Base-by-base conservation (phyloP, 352 stramenopile species). In the Pythium aristosporum region DNA sequence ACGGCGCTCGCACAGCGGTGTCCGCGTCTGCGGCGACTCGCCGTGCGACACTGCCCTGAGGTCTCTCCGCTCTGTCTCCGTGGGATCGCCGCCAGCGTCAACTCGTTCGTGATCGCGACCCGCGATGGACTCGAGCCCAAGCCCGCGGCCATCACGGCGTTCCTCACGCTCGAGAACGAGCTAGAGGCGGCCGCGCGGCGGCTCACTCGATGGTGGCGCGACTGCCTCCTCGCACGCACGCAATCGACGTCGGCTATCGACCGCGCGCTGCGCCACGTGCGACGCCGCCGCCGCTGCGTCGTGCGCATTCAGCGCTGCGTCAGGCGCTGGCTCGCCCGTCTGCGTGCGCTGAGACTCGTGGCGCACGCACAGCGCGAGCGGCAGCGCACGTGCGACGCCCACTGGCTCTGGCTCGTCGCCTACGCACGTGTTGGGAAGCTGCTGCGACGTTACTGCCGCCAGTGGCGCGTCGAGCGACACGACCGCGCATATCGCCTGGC, bases 41-140 rank as follows among this genome's bases (percentile, higher is more conserved):
- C 86, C 55, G 69, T 89, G 16, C 78, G 79, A 28, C 79, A 88
- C 61, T 91, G 82, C 16, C 78, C 80, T 13, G 77, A 89, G 46
- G 75, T 94, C 41, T 85, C 84, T 2, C 61, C 86, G 5, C 54
- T 55, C 10, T 65, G 67, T 12, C 46, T 94, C 4, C 64, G 74
- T 12, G 47, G 42, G 2, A 60, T 91, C 28, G 80, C 75, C 18
- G 25, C 20, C 50, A 69, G 21, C 20, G 15, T 59, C 1, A 79
- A 90, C 49, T 51, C 75, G 18, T 74, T 74, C 10, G 63, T 79
- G 6, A 61, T 80, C 23, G 73, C 74, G 9, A 72, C 69, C 7
- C 50, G 58, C 1, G 68, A 88, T 47, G 75, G 76, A 6, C 69
- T 92, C 5, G 70, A 73, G 12, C 77, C 80, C 10, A 81, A 85